Percentiles rank a stretch among this genome's conserved stretches.
Conservation (phyloP, 2,329 filamentous ascomycete genomes). For the Didymella exigua region DNA sequence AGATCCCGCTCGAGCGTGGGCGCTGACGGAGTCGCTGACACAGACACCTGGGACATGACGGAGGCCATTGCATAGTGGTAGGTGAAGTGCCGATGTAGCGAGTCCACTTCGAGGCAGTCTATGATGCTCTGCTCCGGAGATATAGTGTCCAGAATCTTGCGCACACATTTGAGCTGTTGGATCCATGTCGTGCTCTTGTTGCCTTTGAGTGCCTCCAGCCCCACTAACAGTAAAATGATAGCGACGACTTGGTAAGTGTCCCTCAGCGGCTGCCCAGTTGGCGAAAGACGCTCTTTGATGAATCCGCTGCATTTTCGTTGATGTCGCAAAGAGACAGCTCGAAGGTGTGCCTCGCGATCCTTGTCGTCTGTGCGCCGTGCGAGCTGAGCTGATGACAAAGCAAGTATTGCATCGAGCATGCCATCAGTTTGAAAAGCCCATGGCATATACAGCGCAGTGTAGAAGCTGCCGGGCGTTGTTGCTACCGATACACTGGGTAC, state of each 20-base stretch:
- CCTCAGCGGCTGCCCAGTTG: slow-evolving; percentile 29
- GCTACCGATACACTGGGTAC: slow-evolving; percentile 47
- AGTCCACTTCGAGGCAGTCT: slow-evolving; percentile 42
- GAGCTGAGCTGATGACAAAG: slow-evolving; percentile 44
- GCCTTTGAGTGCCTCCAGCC: slow-evolving; percentile 45
- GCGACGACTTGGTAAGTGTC: slow-evolving; percentile 44
- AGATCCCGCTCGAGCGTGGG: slow-evolving; percentile 28
- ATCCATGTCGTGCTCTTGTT: slow-evolving; percentile 44
- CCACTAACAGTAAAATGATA: slow-evolving; percentile 42
- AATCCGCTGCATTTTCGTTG: slow-evolving; percentile 43
- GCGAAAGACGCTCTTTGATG: slow-evolving; percentile 38
- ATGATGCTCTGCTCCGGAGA: slow-evolving; percentile 31
- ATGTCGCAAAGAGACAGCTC: slow-evolving; percentile 38
- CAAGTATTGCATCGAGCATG: slow-evolving; percentile 45
- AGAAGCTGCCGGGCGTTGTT: slow-evolving; percentile 43
- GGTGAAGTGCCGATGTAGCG: slow-evolving; percentile 45
- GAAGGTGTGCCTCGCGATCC: slow-evolving; percentile 38
- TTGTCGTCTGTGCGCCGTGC: slow-evolving; percentile 35
- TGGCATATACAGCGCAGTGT: slow-evolving; percentile 44
- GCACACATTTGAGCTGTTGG: slow-evolving; percentile 42
- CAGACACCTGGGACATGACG: slow-evolving; percentile 40
- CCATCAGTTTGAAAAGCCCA: slow-evolving; percentile 46
- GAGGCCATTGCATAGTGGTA: slow-evolving; percentile 47
- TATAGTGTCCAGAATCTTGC: slow-evolving; percentile 36
- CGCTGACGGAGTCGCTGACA: slow-evolving; percentile 15